Conservation (phyloP, 257 asterid genomes). For the Solanum phureja region DNA sequence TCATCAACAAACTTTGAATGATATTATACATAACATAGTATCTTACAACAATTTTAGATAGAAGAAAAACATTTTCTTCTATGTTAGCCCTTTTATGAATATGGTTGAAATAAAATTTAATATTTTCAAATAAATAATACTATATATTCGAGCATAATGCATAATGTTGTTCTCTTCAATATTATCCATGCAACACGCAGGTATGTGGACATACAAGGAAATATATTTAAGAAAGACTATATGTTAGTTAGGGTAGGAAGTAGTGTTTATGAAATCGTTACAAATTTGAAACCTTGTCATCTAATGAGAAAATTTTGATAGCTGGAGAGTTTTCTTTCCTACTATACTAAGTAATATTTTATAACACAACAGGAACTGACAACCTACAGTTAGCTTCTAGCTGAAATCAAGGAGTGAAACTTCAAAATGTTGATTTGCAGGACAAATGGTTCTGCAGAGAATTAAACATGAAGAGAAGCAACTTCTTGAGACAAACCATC, state of each 20-base stretch:
- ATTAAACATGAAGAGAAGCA: slow-evolving; percentile 18
- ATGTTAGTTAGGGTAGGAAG: not conserved
- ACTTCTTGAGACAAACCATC: slow-evolving; percentile 23
- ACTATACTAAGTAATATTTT: not conserved
- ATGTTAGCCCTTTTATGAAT: not conserved
- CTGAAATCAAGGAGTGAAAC: not conserved
- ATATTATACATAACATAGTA: not conserved
- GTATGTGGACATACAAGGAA: not conserved
- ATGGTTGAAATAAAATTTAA: too few relatives aligned
- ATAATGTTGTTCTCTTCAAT: not conserved
- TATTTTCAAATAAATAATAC: too few relatives aligned
- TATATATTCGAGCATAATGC: not conserved
- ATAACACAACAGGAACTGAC: not conserved
- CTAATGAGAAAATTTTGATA: not conserved
- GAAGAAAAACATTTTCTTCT: not conserved
- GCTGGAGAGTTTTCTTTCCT: not conserved
- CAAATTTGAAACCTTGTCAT: not conserved
- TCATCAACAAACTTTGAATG: not conserved
- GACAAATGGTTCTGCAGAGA: not conserved
- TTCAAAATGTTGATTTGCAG: not conserved
- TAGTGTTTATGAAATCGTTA: not conserved
- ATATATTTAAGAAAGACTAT: not conserved
- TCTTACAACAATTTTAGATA: not conserved
- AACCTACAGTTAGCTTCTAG: slow-evolving; percentile 18
- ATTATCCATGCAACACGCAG: not conserved